Percentiles rank a stretch among this genome's conserved stretches.
Evolutionary conservation across 2,329 filamentous ascomycete species (phyloP).

Genomic region (Aureobasidium sp.): DNA sequence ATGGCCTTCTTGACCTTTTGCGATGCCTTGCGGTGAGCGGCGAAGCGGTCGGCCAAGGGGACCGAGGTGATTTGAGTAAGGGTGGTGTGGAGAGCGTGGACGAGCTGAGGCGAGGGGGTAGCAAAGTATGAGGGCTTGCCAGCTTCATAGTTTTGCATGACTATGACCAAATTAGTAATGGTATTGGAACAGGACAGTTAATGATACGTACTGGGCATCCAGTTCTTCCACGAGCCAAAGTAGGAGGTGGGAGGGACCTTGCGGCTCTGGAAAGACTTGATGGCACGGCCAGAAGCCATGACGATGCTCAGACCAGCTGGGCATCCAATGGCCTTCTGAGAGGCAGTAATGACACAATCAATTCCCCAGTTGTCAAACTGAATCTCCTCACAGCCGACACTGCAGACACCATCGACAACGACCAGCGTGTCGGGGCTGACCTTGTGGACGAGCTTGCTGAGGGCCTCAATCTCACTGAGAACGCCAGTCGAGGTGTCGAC

Average conservation of each 20-base stretch:
- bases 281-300: constrained; percentile 83
- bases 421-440: constrained; percentile 88
- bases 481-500: constrained; percentile 97
- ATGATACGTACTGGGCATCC: constrained; percentile 66
- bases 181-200: not conserved
- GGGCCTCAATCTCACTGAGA: constrained; percentile 75
- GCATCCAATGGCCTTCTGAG: constrained; percentile 93
- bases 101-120: constrained; percentile 86
- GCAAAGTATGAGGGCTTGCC: constrained; percentile 98
- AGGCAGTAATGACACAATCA: constrained; percentile 87
- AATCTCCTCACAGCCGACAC: constrained; percentile 91
- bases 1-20: constrained; percentile 81
- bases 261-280: constrained; percentile 68
- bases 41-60: constrained; percentile 75
- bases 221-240: constrained; percentile 96
- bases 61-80: constrained; percentile 76
- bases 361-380: constrained; percentile 91
- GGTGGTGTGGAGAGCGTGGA: constrained; percentile 85
- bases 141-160: constrained; percentile 99
- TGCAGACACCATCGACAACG: constrained; percentile 94
- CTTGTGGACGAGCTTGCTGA: constrained; percentile 72
- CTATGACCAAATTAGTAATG: constrained; percentile 30
- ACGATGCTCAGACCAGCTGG: constrained; percentile 90
- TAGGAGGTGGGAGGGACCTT: constrained; percentile 79
- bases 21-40: constrained; percentile 67